Base-by-base conservation (phyloP, 2,329 filamentous ascomycete genomes). In the Leptographium lundbergii region DNA sequence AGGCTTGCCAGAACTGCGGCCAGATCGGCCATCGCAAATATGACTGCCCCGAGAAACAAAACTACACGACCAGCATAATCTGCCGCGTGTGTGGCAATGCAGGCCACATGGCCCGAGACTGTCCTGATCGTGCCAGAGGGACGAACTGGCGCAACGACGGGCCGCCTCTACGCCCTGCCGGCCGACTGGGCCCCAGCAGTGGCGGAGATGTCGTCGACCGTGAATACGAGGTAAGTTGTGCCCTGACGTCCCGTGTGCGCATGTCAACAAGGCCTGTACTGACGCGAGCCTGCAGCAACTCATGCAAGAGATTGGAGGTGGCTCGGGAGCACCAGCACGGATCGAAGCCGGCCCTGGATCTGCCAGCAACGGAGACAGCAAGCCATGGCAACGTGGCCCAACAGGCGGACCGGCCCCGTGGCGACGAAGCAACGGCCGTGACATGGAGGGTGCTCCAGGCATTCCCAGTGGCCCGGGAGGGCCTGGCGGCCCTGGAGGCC, bases 11-110 rank as follows among this genome's bases (percentile, higher is more conserved):
- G 77, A 99, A 99, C 78, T 99, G 89, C 74, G 94, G 94, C 67
- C 91, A 97, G 80, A 99, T 99, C 65, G 94, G 94, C 62, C 94
- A 99, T 74, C 87, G 94, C 74, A 99, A 99, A 75, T 97, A 96
- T 72, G 94, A 99, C 71, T 99, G 94, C 67, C 94, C 94, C 17
- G 90, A 99, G 75, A 89, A 94, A 73, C 89, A 91, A 71, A 99
- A 99, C 75, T 97, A 88, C 75, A 99, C 94, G n/a, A 91, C 94
- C 67, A 97, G 91, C 74, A 97, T 99, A 71, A 97, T 99, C 70
- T 99, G 94, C 75, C 91, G 92, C 68, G 88, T 96, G 67, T 99
- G 94, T 76, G 94, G 94, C 66, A 96, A 97, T 71, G 91, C 94
- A 64, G 94, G 94, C 24, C 94, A 99, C 68, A 96, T 99, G 91